Percentiles rank a stretch among this genome's conserved stretches.
phyloP scores from a whole-genome alignment of 306 rosid species.

The Macrotyloma uniflorum region DNA sequence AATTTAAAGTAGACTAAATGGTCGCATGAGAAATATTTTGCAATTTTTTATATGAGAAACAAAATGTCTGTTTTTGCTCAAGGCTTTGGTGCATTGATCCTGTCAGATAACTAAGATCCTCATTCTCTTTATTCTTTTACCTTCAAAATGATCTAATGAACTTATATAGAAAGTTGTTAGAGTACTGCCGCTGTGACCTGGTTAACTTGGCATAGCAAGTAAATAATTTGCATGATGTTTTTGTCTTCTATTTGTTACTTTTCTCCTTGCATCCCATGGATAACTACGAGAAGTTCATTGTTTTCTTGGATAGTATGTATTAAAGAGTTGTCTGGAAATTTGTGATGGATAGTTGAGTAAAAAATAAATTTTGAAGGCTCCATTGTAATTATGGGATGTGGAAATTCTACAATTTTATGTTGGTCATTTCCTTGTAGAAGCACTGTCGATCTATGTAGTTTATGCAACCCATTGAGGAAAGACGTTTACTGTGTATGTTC shows the following conservation, averaged over 20 bases:
- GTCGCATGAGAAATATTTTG: neutral
- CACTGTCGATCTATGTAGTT: neutral
- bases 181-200: slow-evolving; percentile 12
- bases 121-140: neutral
- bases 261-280: neutral
- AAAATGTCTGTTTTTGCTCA: neutral
- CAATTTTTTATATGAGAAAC: neutral
- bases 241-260: neutral
- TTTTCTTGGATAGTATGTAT: slow-evolving; percentile 6
- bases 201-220: slow-evolving; percentile 15
- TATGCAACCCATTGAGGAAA: neutral
- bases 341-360: neutral
- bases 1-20: slow-evolving; percentile 9
- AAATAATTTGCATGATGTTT: neutral
- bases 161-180: slow-evolving; percentile 2
- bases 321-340: slow-evolving; percentile 17
- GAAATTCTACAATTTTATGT: slow-evolving; percentile 1
- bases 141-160: neutral
- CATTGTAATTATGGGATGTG: neutral
- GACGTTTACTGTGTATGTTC: neutral
- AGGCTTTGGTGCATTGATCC: slow-evolving; percentile 10
- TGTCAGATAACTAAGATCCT: neutral
- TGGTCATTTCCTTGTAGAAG: neutral
- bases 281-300: neutral
- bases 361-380: neutral